Base-by-base conservation (phyloP, 1,139 yeast species). In the Maudiozyma humilis region DNA sequence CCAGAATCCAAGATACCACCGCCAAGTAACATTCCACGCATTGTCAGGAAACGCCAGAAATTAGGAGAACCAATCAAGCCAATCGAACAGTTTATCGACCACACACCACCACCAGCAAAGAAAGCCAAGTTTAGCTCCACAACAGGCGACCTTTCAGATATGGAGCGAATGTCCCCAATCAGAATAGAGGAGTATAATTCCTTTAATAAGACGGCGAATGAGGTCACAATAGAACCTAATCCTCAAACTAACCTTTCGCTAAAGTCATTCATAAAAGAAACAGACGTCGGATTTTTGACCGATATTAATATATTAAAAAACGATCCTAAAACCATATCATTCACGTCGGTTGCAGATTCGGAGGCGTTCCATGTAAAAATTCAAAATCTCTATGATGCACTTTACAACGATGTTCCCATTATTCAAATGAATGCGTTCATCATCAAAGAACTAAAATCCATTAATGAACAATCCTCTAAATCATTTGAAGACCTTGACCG, bases 351-450 rank as follows among this genome's bases (percentile, higher is more conserved):
- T 3, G 17, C 34, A 7, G 32, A 36, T 31, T 45, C 48, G 3
- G 38, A 49, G 2, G 40, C 49, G 7, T 42, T 48, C 3, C 14
- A 32, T 14, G 35, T 53, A 6, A 41, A 51, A 15, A 44, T 52
- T 2, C 44, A 49, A 3, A 47, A 41, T 29, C 41, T 44, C 6
- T 58, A 46, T 51, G 54, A 45, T 46, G 48, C 51, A 20, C 49
- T 48, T 31, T 62, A 61, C 38, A 52, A 62, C 2, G 61, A 63
- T 20, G 49, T 65, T 4, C 71, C 71, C 3, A 57, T 73, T 36
- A 53, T 76, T 15, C 78, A 76, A 45, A 67, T 72, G 46, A 71
- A 68, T 48, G 72, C 73, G 35, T 76, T 78, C 49, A 73, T 79
- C 47, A 73, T 78, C 49, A 69, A 70, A 38, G 84, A 78, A 50